These are phyloP conservation scores for Phytophthora tubulina DNA, from an alignment of 352 stramenopile genomes.

Conservation along the genomic window DNA sequence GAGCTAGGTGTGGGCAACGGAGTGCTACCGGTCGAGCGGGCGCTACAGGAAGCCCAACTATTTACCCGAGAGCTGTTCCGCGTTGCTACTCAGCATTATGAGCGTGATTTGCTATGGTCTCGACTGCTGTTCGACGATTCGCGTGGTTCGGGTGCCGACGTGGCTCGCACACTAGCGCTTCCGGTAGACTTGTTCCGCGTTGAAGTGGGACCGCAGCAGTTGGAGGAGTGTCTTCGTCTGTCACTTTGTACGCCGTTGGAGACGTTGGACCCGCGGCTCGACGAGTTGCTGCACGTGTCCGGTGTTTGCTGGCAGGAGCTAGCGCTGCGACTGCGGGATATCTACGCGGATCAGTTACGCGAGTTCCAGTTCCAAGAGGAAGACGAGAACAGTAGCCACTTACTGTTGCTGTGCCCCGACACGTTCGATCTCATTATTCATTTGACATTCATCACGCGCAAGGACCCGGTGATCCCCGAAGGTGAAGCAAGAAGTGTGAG, in stretches of 20 bases:
- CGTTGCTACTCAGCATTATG: conserved; percentile 84
- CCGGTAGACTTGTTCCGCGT: conserved; percentile 69
- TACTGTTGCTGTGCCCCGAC: conserved; percentile 83
- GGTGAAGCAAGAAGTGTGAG: conserved; percentile 20
- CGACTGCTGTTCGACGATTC: conserved; percentile 79
- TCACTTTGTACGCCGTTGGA: conserved; percentile 86
- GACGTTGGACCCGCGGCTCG: conserved; percentile 77
- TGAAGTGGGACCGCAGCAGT: conserved; percentile 81
- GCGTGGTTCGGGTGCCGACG: conserved; percentile 55
- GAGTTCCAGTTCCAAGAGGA: conserved; percentile 89
- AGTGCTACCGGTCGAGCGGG: conserved; percentile 67
- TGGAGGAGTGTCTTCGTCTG: conserved; percentile 85
- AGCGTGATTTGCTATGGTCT: conserved; percentile 88
- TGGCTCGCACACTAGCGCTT: conserved; percentile 65
- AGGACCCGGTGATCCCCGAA: conserved; percentile 27
- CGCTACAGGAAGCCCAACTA: conserved; percentile 77
- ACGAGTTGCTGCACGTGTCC: conserved; percentile 70
- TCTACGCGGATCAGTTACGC: conserved; percentile 82
- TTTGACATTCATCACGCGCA: conserved; percentile 70
- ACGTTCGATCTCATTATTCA: conserved; percentile 91
- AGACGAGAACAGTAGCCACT: conserved; percentile 72
- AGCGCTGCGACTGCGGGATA: conserved; percentile 71
- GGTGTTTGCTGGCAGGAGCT: conserved; percentile 86
- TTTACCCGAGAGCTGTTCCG: conserved; percentile 85
- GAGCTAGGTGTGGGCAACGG: conserved; percentile 55